Conservation (phyloP, 768 basidiomycete species). For the Kwoniella sp. region DNA sequence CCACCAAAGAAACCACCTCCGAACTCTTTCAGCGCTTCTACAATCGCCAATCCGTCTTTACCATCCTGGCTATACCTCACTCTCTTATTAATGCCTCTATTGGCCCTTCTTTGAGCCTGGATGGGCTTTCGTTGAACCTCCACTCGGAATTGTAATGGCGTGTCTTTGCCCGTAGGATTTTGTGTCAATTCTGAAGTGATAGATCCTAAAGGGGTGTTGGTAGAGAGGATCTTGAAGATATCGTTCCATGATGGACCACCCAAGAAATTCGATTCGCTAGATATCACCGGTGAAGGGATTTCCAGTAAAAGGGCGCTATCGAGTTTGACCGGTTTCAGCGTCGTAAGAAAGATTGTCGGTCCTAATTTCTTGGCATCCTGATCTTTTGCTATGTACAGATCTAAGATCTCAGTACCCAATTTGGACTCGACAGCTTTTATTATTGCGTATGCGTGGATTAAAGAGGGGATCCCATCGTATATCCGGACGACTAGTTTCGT, state of each 20-base stretch:
- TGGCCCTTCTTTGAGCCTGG: not conserved
- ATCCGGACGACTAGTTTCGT: constrained; percentile 23
- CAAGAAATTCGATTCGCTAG: constrained; percentile 13
- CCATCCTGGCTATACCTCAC: constrained; percentile 17
- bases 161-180: not conserved
- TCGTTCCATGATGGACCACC: constrained; percentile 34
- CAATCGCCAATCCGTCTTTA: constrained; percentile 36
- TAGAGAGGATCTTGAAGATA: constrained; percentile 18
- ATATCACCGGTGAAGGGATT: constrained; percentile 26
- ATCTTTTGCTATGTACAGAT: constrained; percentile 27
- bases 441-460: constrained; percentile 37
- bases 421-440: constrained; percentile 38
- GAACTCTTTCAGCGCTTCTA: constrained; percentile 26
- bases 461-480: constrained; percentile 21
- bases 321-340: constrained; percentile 28
- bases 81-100: not conserved
- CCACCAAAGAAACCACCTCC: constrained; percentile 46
- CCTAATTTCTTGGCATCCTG: constrained; percentile 14
- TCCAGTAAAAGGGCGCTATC: constrained; percentile 22
- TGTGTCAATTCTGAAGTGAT: not conserved
- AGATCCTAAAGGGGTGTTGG: not conserved
- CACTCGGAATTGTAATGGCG: constrained; percentile 8
- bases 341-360: constrained; percentile 24
- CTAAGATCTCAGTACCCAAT: constrained; percentile 25
- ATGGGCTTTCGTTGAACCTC: constrained; percentile 12